Conservation (phyloP, 345 rosid genomes). For the Microthlaspi erraticum region DNA sequence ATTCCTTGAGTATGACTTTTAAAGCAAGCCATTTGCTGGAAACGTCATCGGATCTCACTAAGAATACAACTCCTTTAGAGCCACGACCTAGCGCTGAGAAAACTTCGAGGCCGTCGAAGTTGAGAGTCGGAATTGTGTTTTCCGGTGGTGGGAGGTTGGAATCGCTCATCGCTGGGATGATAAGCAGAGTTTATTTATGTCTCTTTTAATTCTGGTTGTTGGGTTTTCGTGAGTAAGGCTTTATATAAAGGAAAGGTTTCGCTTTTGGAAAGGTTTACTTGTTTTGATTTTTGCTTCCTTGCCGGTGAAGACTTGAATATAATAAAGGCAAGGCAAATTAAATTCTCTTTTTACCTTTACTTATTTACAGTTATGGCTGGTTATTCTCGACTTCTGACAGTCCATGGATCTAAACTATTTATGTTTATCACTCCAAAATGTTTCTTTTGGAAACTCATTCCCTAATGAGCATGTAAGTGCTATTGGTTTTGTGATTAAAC, state of each 20-base stretch:
- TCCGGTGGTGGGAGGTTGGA: neutral
- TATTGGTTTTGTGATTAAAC: too few species aligned
- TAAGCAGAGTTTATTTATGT: neutral
- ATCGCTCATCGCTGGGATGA: slow-evolving; percentile 24
- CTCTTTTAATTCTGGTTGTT: neutral
- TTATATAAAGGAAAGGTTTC: slow-evolving; percentile 13
- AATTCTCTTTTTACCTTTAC: neutral
- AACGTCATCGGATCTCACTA: slow-evolving; percentile 45
- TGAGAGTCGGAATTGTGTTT: slow-evolving; percentile 41
- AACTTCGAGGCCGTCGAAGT: slow-evolving; percentile 47
- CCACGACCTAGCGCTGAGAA: slow-evolving; percentile 73
- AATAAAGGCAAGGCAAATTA: neutral
- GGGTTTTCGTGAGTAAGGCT: neutral
- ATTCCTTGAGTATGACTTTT: slow-evolving; percentile 66
- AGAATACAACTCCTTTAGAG: slow-evolving; percentile 83
- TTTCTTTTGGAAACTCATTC: too few species aligned
- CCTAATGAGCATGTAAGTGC: too few species aligned
- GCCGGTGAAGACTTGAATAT: too few species aligned
- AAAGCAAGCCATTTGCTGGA: slow-evolving; percentile 54
- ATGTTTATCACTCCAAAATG: too few species aligned
- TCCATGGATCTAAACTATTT: too few species aligned
- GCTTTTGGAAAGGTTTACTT: neutral
- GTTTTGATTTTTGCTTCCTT: slow-evolving; percentile 36
- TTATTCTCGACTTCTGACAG: neutral
- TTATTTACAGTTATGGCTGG: slow-evolving; percentile 1